Conservation (phyloP, 306 rosid species). For the Biancaea sappan region DNA sequence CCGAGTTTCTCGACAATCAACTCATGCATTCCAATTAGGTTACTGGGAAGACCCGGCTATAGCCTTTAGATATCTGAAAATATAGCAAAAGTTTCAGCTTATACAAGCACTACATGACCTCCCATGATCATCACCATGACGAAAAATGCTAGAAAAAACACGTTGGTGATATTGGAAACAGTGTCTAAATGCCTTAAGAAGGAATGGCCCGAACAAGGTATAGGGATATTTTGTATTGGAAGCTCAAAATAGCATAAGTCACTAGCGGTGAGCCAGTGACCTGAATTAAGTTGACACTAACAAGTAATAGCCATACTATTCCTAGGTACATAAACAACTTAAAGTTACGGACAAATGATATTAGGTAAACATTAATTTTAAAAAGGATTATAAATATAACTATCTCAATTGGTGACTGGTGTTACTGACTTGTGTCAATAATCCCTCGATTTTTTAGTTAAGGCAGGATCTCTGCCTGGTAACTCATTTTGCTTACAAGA, state of each 20-base stretch:
- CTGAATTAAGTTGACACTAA: background rate
- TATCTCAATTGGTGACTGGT: background rate
- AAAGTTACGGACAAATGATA: background rate
- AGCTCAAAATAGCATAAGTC: background rate
- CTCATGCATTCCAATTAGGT: slow-evolving; percentile 26
- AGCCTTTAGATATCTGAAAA: slow-evolving; percentile 18
- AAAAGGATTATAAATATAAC: background rate
- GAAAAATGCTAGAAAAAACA: background rate
- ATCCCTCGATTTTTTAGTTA: background rate
- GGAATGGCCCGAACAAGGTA: no score
- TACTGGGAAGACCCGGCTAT: slow-evolving; percentile 18
- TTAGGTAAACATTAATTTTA: background rate
- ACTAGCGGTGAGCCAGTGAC: background rate
- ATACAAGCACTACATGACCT: slow-evolving; percentile 3
- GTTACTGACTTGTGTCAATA: background rate
- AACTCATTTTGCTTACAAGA: background rate
- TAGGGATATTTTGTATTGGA: background rate
- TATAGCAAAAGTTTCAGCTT: slow-evolving; percentile 6
- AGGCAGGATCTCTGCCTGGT: background rate
- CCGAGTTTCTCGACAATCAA: slow-evolving; percentile 23
- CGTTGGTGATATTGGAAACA: background rate
- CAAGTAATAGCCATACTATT: background rate
- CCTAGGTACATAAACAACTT: slow-evolving; percentile 14
- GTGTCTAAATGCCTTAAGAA: no score
- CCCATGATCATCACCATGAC: background rate